Conservation (phyloP, 306 rosid species). For the peach (Prunus persica) region Prunus_persica_NCBIv2 NC_034009.1:40483501-40484000, state of each 20-base stretch:
- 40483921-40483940: conserved; percentile 24
- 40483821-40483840: conserved; percentile 30
- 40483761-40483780: conserved; percentile 57
- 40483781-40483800: conserved; percentile 50
- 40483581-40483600: neutral
- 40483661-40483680: conserved; percentile 18
- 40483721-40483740: conserved; percentile 37
- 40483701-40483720: conserved; percentile 37
- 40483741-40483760: conserved; percentile 38
- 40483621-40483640: conserved; percentile 8
- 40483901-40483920: conserved; percentile 4
- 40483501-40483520: conserved; percentile 52
- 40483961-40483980: neutral
- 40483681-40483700: conserved; percentile 37
- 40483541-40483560: neutral
- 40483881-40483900: conserved; percentile 61
- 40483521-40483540: conserved; percentile 26
- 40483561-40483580: neutral
- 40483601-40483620: conserved; percentile 8
- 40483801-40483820: conserved; percentile 11
- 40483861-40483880: conserved; percentile 56
- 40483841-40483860: conserved; percentile 39
- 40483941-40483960: conserved; percentile 10
- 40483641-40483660: neutral
- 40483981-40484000: neutral